Percentiles rank a stretch among this genome's conserved stretches.
Conservation (phyloP, 2,329 filamentous ascomycete genomes). For the Thielaviopsis ethacetica region DNA sequence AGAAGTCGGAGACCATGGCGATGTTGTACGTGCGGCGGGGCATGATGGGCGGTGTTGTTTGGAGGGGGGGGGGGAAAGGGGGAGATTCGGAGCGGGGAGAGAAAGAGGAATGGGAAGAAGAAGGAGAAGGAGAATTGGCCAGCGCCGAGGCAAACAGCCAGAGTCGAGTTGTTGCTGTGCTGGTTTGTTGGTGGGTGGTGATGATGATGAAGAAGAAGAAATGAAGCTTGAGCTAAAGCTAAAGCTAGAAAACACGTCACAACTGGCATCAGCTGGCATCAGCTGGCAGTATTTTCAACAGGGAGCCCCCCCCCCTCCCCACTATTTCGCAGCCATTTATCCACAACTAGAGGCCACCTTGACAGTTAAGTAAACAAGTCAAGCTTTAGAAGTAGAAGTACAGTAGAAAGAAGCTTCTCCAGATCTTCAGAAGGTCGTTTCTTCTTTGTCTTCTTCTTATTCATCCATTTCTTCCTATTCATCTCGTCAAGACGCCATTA, state of each 20-base stretch:
- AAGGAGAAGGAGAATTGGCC: neutral
- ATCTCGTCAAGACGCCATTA: neutral
- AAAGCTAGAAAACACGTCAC: neutral
- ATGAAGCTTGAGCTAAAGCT: neutral
- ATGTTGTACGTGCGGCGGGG: slow-evolving; percentile 47
- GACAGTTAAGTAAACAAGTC: slow-evolving; percentile 3
- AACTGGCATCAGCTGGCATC: neutral
- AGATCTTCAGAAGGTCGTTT: neutral
- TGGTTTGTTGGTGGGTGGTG: too few species aligned
- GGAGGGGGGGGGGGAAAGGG: too few species aligned
- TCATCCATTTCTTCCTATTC: neutral
- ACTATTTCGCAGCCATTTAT: neutral
- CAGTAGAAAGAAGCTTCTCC: neutral
- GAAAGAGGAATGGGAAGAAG: too few species aligned
- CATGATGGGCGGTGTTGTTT: slow-evolving; percentile 26
- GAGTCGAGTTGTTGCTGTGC: neutral
- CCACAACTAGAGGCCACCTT: slow-evolving; percentile 9
- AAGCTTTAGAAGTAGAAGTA: neutral
- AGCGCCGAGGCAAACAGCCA: neutral
- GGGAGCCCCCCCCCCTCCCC: too few species aligned
- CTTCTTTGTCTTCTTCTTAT: neutral
- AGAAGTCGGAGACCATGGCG: slow-evolving; percentile 97
- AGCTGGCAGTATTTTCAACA: too few species aligned
- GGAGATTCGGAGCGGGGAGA: too few species aligned
- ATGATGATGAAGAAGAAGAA: too few species aligned